A percentile compares a stretch with the other conserved stretches of the same genome.
Conservation (phyloP, 2,329 filamentous ascomycete species). For the Sporothrix mexicana region DNA sequence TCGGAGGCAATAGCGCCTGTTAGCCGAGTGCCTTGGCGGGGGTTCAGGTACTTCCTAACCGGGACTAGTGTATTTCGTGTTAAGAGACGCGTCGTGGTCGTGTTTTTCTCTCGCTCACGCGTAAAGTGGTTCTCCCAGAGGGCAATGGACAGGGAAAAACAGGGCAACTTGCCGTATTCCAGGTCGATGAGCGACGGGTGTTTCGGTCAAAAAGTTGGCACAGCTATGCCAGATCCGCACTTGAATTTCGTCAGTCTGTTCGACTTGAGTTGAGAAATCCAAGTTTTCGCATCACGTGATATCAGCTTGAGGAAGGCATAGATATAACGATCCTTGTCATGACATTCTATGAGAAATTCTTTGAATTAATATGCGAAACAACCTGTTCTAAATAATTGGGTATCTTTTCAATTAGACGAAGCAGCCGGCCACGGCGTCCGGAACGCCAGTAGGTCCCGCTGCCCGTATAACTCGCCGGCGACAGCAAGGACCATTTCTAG, state of each 20-base stretch:
- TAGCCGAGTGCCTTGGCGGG: constrained; percentile 1
- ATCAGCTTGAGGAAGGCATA: too few relatives aligned
- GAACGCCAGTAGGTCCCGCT: constrained; percentile 81
- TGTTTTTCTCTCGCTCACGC: constrained; percentile 25
- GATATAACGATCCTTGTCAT: too few relatives aligned
- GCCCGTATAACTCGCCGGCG: constrained; percentile 86
- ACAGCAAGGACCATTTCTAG: constrained; percentile 92
- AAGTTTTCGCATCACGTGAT: too few relatives aligned
- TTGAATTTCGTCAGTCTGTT: too few relatives aligned
- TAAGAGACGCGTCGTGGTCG: constrained; percentile 27
- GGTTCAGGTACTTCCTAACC: neutral
- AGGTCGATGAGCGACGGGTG: too few relatives aligned
- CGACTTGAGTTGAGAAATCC: too few relatives aligned
- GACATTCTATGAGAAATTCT: too few relatives aligned
- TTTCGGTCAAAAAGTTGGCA: too few relatives aligned
- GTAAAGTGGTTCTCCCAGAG: constrained; percentile 23
- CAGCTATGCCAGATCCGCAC: too few relatives aligned
- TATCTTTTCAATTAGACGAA: constrained; percentile 9
- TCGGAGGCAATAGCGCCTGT: constrained; percentile 15
- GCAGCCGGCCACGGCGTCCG: constrained; percentile 59
- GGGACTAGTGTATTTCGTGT: constrained; percentile 7
- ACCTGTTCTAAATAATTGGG: neutral
- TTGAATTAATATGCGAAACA: too few relatives aligned
- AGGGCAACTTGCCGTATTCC: too few relatives aligned
- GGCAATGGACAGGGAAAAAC: too few relatives aligned